Evolutionary conservation across 768 basidiomycete species (phyloP).

Genomic region (Suillus alpinus): DNA sequence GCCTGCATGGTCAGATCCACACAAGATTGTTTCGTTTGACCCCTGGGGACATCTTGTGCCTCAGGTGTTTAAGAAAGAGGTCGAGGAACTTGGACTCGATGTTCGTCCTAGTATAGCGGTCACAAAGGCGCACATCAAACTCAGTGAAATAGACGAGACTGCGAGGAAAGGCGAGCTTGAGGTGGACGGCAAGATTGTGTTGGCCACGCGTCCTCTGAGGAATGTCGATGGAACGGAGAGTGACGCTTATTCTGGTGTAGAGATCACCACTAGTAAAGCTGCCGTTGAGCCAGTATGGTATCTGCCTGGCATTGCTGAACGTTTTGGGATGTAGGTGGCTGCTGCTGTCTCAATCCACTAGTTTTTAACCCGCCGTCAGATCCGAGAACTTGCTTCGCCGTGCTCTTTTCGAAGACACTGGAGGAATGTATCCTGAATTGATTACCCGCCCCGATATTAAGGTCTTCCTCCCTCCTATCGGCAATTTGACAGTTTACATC

Average conservation of each 20-base stretch:
- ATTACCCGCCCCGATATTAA: slow-evolving; percentile 95
- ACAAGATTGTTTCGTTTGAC: slow-evolving; percentile 89
- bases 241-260: slow-evolving; percentile 70
- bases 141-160: slow-evolving; percentile 87
- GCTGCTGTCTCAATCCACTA: not conserved
- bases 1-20: slow-evolving; percentile 70
- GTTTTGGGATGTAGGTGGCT: slow-evolving; percentile 81
- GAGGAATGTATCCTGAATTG: slow-evolving; percentile 94
- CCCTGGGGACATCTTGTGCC: slow-evolving; percentile 91
- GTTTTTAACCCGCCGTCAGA: slow-evolving; percentile 32
- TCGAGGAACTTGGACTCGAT: slow-evolving; percentile 70
- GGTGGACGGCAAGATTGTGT: slow-evolving; percentile 82
- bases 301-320: slow-evolving; percentile 86
- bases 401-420: slow-evolving; percentile 95
- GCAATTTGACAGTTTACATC: slow-evolving; percentile 88
- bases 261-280: slow-evolving; percentile 87
- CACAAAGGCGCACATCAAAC: slow-evolving; percentile 91
- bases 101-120: slow-evolving; percentile 90
- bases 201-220: slow-evolving; percentile 59
- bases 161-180: slow-evolving; percentile 66
- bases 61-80: slow-evolving; percentile 59
- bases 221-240: slow-evolving; percentile 64
- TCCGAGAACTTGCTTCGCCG: slow-evolving; percentile 83
- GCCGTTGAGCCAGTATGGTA: slow-evolving; percentile 98
- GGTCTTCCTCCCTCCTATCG: slow-evolving; percentile 94